Evolutionary conservation across 176 grass and related monocot species (phyloP).

Genomic region (Musa itinerans): DNA sequence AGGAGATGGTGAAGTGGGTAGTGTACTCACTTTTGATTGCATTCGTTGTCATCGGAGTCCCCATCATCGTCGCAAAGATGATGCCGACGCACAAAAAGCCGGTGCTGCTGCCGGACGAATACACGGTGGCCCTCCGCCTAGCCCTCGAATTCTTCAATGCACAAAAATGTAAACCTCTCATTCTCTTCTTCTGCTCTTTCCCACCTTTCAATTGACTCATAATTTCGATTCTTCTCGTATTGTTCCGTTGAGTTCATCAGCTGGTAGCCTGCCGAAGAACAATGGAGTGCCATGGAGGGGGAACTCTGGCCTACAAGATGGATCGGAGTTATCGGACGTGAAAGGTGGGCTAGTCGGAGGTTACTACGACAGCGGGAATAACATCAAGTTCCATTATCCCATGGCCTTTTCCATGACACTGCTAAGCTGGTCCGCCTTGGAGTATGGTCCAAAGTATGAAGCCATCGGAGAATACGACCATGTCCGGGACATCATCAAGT

Average conservation of each 20-base stretch:
- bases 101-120: not conserved
- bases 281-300: slow-evolving; percentile 10
- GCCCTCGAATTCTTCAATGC: slow-evolving; percentile 26
- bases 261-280: slow-evolving; percentile 9
- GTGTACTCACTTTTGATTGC: not conserved
- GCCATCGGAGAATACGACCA: slow-evolving; percentile 21
- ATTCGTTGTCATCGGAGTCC: not conserved
- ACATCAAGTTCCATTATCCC: slow-evolving; percentile 25
- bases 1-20: slow-evolving; percentile 4
- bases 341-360: slow-evolving; percentile 22
- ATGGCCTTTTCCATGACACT: slow-evolving; percentile 29
- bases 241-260: not conserved
- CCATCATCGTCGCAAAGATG: not conserved
- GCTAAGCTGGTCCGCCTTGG: slow-evolving; percentile 24
- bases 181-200: not conserved
- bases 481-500: slow-evolving; percentile 21
- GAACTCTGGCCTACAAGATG: slow-evolving; percentile 12
- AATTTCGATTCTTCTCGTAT: not conserved
- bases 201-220: not conserved
- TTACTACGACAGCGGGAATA: slow-evolving; percentile 22
- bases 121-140: slow-evolving; percentile 3
- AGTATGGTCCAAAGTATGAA: slow-evolving; percentile 19
- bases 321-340: not conserved
- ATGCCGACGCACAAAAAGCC: slow-evolving; percentile 4
- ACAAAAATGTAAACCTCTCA: slow-evolving; percentile 18